phyloP scores from a whole-genome alignment of 225 moss, liverwort and hornwort genomes.

The Marchantia paleacea region DNA sequence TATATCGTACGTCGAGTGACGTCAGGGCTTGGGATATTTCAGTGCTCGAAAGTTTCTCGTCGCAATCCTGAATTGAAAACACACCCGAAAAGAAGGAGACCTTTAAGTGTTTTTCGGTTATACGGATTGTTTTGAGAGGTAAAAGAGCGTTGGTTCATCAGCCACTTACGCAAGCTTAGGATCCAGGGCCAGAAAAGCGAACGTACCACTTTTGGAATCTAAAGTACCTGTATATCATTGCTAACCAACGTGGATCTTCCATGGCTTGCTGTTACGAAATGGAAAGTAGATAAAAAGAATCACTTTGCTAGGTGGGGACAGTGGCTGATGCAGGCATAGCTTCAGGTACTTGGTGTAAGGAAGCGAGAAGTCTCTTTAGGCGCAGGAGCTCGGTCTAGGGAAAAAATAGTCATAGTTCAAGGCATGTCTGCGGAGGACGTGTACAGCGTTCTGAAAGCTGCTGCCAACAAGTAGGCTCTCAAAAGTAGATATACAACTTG shows the following conservation, averaged over 20 bases:
- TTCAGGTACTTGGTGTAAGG: constrained; percentile 55
- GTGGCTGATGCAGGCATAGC: constrained; percentile 18
- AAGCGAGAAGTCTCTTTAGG: constrained; percentile 56
- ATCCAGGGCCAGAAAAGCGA: neutral
- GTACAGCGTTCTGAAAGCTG: constrained; percentile 37
- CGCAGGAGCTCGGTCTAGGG: constrained; percentile 58
- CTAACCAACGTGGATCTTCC: neutral
- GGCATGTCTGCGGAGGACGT: constrained; percentile 47
- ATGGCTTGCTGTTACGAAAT: neutral
- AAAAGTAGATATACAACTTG: too few species aligned
- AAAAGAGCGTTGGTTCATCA: neutral
- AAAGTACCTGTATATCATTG: neutral
- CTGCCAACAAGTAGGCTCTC: constrained; percentile 12
- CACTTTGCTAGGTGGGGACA: neutral
- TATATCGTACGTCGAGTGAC: neutral
- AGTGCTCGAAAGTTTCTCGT: too few species aligned
- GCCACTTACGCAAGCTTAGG: neutral
- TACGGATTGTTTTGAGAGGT: neutral
- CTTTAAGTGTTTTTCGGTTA: neutral
- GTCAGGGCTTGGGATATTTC: neutral
- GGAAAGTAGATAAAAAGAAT: neutral
- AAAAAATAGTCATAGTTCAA: constrained; percentile 58
- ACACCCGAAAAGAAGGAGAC: neutral
- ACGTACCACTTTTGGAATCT: neutral
- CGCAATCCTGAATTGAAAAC: neutral